A percentile compares a stretch with the other conserved stretches of the same genome.
phyloP scores from a whole-genome alignment of 2,329 filamentous ascomycete species.

The Paecilomyces variotii region DNA sequence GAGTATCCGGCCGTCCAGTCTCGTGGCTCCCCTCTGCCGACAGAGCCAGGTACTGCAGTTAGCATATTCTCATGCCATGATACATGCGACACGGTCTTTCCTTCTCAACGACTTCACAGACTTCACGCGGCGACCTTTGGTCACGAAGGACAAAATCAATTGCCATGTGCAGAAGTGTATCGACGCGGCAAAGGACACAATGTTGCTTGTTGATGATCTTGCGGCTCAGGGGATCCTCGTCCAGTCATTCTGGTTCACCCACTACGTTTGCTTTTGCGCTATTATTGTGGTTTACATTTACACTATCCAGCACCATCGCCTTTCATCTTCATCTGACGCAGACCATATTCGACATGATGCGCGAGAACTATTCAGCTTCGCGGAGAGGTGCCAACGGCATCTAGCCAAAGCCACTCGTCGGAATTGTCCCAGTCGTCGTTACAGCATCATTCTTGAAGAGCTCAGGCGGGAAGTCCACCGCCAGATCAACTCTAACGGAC shows the following conservation, averaged over 20 bases:
- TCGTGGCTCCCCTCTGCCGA: conserved; percentile 30
- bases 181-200: conserved; percentile 33
- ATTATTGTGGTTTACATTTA: conserved; percentile 36
- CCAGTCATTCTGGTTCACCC: conserved; percentile 37
- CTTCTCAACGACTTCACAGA: conserved; percentile 30
- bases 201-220: conserved; percentile 27
- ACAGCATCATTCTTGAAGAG: conserved; percentile 43
- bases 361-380: conserved; percentile 31
- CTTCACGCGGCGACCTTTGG: conserved; percentile 20
- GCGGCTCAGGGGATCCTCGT: conserved; percentile 28
- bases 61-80: conserved; percentile 32
- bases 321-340: conserved; percentile 11
- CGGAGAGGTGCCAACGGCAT: conserved; percentile 39
- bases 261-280: conserved; percentile 36
- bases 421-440: conserved; percentile 41
- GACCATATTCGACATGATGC: conserved; percentile 13
- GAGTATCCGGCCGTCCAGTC: conserved; percentile 26
- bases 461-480: conserved; percentile 35
- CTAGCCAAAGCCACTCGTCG: conserved; percentile 39
- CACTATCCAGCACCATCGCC: conserved; percentile 32
- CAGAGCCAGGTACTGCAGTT: conserved; percentile 33
- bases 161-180: conserved; percentile 37
- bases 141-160: conserved; percentile 23
- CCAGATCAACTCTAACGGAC: conserved; percentile 16
- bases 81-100: conserved; percentile 30